Evolutionary conservation across 805 yeast genomes (phyloP), one percentile per base, ranked within the genome.

Genomic region (Ogataea nonfermentans): DNA sequence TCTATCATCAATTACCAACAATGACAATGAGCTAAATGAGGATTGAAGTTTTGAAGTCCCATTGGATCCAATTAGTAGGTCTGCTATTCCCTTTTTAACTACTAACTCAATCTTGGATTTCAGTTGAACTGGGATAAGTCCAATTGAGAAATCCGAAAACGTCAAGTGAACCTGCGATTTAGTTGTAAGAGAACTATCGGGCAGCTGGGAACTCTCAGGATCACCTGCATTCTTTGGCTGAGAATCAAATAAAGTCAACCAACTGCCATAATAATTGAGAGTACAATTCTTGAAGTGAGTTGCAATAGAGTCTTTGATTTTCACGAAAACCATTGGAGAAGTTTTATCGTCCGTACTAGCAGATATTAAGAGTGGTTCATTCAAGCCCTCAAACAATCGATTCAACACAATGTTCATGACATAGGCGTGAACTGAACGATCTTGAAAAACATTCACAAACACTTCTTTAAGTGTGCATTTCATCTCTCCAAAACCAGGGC

Each of bases 1-100:
- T 3, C 49, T 43, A 50, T 87, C 93, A 62, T 88, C 96, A 33
- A 84, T 78, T 24, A 88, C 56, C 9, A 81, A 59, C 3, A 84
- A 35, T 0, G 73, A 61, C 0, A 79, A 55, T 4, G 73, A 68
- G 31, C 81, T 68, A 6, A 82, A 56, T 0, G 80, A 71, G 2
- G 52, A 33, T n/a, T 53, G 55, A 6, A 46, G 17, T 15, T 37
- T 44, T 2, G 45, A 39, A 16, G 44, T 49, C 9, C 56, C 68
- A 26, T 51, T 47, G 15, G 42, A 24, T 14, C 49, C 60, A 12
- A 70, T 44, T 2, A 65, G 57, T 1, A 81, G 36, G 32, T 78
- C 84, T 5, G 76, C 61, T 29, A 63, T 74, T 4, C 85, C 89
- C 38, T 72, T 73, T 9, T 71, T 67, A 0, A 84, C 43, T 1